Conservation (phyloP, 192 early-diverging fungal genomes). For the Thamnidium elegans region DNA sequence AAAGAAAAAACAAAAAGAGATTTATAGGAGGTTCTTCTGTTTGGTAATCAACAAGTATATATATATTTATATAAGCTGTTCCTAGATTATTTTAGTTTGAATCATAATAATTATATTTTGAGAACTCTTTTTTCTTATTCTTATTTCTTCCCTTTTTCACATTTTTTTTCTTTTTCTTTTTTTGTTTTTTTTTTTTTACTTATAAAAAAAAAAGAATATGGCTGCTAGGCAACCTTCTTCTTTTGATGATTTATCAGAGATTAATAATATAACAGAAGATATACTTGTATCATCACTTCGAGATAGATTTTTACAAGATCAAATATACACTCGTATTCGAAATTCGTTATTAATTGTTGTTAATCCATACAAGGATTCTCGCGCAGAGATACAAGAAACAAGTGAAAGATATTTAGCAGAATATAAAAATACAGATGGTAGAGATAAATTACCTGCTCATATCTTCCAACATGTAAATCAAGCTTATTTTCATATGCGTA, state of each 20-base stretch:
- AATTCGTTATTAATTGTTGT: slow-evolving; percentile 68
- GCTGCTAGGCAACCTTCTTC: slow-evolving; percentile 4
- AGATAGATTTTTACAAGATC: slow-evolving; percentile 52
- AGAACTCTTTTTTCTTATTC: not conserved
- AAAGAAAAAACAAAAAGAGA: not conserved
- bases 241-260: slow-evolving; percentile 21
- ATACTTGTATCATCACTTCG: slow-evolving; percentile 43
- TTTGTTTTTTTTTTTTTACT: not conserved
- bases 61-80: not conserved
- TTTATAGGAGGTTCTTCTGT: not conserved
- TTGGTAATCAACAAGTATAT: not conserved
- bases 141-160: not conserved
- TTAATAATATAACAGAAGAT: slow-evolving; percentile 27
- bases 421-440: slow-evolving; percentile 61
- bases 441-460: slow-evolving; percentile 64
- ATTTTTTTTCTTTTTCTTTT: not conserved
- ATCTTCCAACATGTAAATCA: slow-evolving; percentile 80
- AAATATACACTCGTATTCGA: slow-evolving; percentile 69
- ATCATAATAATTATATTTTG: slow-evolving; percentile 8
- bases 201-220: not conserved
- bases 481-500: slow-evolving; percentile 85
- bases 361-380: slow-evolving; percentile 59
- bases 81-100: slow-evolving; percentile 14
- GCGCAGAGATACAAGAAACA: slow-evolving; percentile 51
- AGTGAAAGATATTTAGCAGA: slow-evolving; percentile 72